These are phyloP conservation scores for Cyberlindnera euphorbiae DNA, from an alignment of 805 yeast genomes.

Conservation along the genomic window DNA sequence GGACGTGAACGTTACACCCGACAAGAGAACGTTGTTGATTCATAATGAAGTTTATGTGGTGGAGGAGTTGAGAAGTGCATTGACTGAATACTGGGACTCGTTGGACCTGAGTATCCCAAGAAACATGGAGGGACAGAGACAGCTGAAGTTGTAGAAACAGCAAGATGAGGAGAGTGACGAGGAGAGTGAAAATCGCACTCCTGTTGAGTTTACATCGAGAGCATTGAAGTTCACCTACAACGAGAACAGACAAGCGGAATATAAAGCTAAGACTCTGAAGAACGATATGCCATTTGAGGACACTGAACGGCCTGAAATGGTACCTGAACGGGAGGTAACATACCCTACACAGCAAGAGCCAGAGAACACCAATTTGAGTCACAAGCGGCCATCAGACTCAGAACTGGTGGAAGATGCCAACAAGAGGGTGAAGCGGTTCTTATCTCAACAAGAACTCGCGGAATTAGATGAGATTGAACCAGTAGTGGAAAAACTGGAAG, in stretches of 20 bases:
- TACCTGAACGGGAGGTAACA: conserved; percentile 4
- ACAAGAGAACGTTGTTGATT: conserved; percentile 68
- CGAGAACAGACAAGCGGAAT: conserved; percentile 1
- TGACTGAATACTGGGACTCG: conserved; percentile 42
- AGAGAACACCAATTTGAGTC: background rate
- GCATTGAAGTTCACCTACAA: conserved; percentile 1
- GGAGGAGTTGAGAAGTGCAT: conserved; percentile 47
- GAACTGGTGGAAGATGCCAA: conserved; percentile 2
- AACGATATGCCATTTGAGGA: too few relatives aligned
- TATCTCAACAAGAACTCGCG: conserved; percentile 3
- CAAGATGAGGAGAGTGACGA: conserved; percentile 8
- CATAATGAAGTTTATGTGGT: conserved; percentile 61
- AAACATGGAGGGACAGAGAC: conserved; percentile 11
- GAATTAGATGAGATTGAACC: conserved; percentile 1
- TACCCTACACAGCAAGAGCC: background rate
- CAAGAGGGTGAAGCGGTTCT: conserved; percentile 2
- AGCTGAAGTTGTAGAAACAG: conserved; percentile 2
- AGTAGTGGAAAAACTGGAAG: background rate
- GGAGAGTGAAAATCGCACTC: conserved; percentile 1
- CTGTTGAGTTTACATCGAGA: background rate
- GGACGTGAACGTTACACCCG: conserved; percentile 93
- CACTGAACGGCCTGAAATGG: too few relatives aligned
- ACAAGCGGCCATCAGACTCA: conserved; percentile 9
- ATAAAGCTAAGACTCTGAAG: too few relatives aligned
- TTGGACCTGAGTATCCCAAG: conserved; percentile 31